phyloP scores from a whole-genome alignment of 129 eudicot species.

The Flaveria ramosissima region DNA sequence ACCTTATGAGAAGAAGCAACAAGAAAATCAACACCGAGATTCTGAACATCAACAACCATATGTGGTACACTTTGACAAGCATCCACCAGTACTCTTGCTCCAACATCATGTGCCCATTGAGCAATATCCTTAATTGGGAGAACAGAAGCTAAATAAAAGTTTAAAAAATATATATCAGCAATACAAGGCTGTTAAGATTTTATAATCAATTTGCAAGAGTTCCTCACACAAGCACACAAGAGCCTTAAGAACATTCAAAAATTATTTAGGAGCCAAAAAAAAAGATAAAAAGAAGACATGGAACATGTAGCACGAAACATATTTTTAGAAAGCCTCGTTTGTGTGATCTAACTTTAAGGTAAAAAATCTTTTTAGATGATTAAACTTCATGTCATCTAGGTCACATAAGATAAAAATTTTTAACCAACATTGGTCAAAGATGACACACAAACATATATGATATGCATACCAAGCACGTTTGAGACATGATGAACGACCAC shows the following conservation, averaged over 20 bases:
- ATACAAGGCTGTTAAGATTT: neutral
- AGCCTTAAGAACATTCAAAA: neutral
- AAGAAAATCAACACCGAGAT: constrained; percentile 87
- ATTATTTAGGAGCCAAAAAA: neutral
- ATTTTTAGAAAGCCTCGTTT: neutral
- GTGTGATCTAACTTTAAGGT: neutral
- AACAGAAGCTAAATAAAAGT: constrained; percentile 62
- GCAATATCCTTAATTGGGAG: constrained; percentile 79
- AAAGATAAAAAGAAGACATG: neutral
- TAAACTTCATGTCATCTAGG: constrained; percentile 6
- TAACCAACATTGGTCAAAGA: neutral
- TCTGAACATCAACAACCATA: constrained; percentile 89
- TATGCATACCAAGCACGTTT: constrained; percentile 69
- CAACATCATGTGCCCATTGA: constrained; percentile 86
- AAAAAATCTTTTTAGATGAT: neutral
- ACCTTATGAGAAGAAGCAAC: constrained; percentile 99
- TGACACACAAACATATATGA: constrained; percentile 11
- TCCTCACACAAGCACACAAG: neutral
- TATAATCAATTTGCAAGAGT: constrained; percentile 3
- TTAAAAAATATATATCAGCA: neutral
- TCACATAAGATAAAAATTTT: neutral
- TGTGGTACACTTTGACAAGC: constrained; percentile 99
- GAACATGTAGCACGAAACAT: neutral
- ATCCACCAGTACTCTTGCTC: constrained; percentile 89
- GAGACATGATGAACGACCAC: constrained; percentile 90